Base-by-base conservation (phyloP, 495 filamentous ascomycete genomes). In the Podospora fimiseda region DNA sequence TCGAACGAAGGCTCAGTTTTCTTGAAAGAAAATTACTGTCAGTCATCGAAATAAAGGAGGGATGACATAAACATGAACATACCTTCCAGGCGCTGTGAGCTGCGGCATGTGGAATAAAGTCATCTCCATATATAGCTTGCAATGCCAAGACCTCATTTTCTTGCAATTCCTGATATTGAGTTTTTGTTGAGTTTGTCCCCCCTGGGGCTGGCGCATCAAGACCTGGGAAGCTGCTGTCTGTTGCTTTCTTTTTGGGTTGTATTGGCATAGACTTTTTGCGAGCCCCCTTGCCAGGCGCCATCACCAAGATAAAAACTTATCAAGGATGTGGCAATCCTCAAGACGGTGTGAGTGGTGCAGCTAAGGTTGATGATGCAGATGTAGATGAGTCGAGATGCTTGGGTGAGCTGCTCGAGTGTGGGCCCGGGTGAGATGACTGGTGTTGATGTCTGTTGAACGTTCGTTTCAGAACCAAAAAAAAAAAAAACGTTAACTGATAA, bases 91-190 rank as follows among this genome's bases (percentile, higher is more conserved):
- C 90, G 40, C 81, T 83, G 40, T 80, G 80, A 61, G 84, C 82
- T 22, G 79, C 71, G 56, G 82, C 79, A 51, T 90, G 81, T 55
- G 89, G 80, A 59, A 83, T 71, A 63, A 87, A 97, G 62, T 97
- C 93, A 43, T 96, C 90, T 61, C 85, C 87, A 62, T 93, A 98
- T 38, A 98, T 96, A 4, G 94, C 88, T 50, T 85, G 76, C 44
- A 98, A 74, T 11, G 83, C 93, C 69, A 94, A 84, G 30, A 92
- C 74, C 73, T 98, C 93, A 63, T 95, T 84, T 51, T 86, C 73
- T 72, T 97, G 93, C 18, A 85, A 82, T 63, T 93, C 84, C 40
- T 83, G 77, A 68, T 96, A 95, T 61, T 93, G 81, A 14, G 86
- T 84, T 42, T 65, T 70, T 1, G 62, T 43, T 15, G 57, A 55